A percentile compares a stretch with the other conserved stretches of the same genome.
These are phyloP conservation scores for Lyophyllum decastes DNA, from an alignment of 768 basidiomycete species.

Conservation along the genomic window DNA sequence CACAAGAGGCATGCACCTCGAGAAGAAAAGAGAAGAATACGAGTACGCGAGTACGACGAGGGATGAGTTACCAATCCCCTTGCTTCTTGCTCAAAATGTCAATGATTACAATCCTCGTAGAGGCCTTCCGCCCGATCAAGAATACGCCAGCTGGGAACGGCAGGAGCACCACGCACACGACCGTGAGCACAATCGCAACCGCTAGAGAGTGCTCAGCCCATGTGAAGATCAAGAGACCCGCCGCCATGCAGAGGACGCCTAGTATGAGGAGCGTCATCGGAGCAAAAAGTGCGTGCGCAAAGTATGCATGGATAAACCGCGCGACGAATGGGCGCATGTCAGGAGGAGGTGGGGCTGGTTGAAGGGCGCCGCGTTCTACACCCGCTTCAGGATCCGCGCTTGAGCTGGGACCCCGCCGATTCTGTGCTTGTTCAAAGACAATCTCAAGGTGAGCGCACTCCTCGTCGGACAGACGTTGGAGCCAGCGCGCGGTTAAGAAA, in stretches of 20 bases:
- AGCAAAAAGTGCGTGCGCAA: background rate
- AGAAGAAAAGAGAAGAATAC: too few species aligned
- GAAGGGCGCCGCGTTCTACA: background rate
- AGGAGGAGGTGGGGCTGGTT: background rate
- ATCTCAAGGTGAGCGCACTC: background rate
- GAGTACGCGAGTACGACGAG: too few species aligned
- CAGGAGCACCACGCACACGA: background rate
- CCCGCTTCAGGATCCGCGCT: background rate
- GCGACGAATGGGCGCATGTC: background rate
- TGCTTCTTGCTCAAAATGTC: background rate
- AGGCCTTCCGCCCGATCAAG: background rate
- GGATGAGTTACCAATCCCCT: background rate
- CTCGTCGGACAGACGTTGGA: background rate
- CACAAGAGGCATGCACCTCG: too few species aligned
- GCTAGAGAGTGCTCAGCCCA: background rate
- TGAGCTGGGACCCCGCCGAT: background rate
- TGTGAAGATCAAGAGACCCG: background rate
- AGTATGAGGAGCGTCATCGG: background rate
- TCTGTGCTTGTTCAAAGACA: background rate
- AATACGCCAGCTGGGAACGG: background rate
- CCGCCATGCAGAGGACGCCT: background rate
- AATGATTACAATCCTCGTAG: background rate
- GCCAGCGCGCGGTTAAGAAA: background rate
- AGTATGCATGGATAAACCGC: background rate
- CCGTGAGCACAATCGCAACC: background rate